Evolutionary conservation across 2,329 filamentous ascomycete species (phyloP).

Genomic region (Sporothrix schenckii): DNA sequence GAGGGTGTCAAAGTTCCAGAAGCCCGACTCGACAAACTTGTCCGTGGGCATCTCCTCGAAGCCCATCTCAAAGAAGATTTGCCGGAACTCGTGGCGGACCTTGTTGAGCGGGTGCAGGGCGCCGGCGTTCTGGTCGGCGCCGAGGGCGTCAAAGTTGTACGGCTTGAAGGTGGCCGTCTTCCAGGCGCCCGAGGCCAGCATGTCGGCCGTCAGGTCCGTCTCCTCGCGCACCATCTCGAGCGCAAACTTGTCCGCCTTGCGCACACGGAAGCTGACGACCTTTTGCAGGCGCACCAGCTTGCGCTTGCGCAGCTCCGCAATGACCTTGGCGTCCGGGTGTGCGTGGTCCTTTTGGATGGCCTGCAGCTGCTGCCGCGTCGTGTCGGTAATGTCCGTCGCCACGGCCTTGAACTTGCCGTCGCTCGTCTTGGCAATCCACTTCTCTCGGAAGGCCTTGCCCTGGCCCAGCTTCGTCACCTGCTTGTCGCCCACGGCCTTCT

Average conservation of each 20-base stretch:
- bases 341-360: constrained; percentile 71
- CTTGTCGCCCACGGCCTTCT: constrained; percentile 71
- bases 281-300: constrained; percentile 86
- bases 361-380: constrained; percentile 74
- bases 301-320: constrained; percentile 85
- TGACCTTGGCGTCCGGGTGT: constrained; percentile 69
- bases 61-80: constrained; percentile 99
- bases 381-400: constrained; percentile 76
- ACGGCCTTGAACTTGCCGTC: constrained; percentile 56
- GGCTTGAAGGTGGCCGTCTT: constrained; percentile 84
- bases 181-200: constrained; percentile 86
- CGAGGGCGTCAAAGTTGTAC: constrained; percentile 59
- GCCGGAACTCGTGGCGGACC: constrained; percentile 91
- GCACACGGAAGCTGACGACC: constrained; percentile 79
- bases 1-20: constrained; percentile 98
- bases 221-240: constrained; percentile 88
- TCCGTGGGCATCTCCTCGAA: constrained; percentile 98
- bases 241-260: constrained; percentile 86
- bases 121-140: constrained; percentile 63
- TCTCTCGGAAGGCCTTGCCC: constrained; percentile 87
- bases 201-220: constrained; percentile 91
- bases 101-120: constrained; percentile 79
- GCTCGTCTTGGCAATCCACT: constrained; percentile 67
- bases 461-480: constrained; percentile 80
- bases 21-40: constrained; percentile 91